phyloP scores from a whole-genome alignment of 768 basidiomycete species.

The Brasilioporus rufonigricans region DNA sequence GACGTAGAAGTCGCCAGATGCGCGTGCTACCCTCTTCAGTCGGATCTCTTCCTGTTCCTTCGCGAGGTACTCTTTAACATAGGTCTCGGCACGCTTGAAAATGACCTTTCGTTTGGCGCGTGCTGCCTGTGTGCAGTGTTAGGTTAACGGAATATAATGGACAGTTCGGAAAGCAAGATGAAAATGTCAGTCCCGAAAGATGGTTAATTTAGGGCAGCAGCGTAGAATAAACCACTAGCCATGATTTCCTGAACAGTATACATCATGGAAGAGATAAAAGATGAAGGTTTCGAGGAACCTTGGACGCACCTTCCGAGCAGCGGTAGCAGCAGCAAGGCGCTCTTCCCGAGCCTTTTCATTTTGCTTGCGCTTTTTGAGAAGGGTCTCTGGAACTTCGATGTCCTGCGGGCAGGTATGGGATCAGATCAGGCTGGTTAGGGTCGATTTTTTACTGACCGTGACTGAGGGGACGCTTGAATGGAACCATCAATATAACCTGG shows the following conservation, averaged over 20 bases:
- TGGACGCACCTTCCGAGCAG: slow-evolving; percentile 82
- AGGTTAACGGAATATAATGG: slow-evolving; percentile 8
- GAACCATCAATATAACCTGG: neutral
- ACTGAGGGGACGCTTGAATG: slow-evolving; percentile 43
- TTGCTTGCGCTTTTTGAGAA: slow-evolving; percentile 99
- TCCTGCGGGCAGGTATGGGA: slow-evolving; percentile 44
- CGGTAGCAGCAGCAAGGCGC: slow-evolving; percentile 76
- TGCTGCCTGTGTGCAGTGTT: slow-evolving; percentile 55
- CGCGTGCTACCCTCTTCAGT: slow-evolving; percentile 88
- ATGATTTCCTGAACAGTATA: slow-evolving; percentile 63
- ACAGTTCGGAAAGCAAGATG: neutral
- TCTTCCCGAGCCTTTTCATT: slow-evolving; percentile 96
- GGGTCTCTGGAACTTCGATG: slow-evolving; percentile 98
- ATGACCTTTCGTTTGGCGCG: slow-evolving; percentile 94
- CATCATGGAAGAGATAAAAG: slow-evolving; percentile 58
- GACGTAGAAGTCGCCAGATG: slow-evolving; percentile 95
- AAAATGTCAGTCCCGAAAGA: slow-evolving; percentile 69
- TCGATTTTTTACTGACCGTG: slow-evolving; percentile 36
- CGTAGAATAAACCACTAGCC: slow-evolving; percentile 70
- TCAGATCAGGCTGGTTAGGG: slow-evolving; percentile 15
- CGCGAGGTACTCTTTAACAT: slow-evolving; percentile 93
- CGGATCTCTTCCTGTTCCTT: slow-evolving; percentile 97
- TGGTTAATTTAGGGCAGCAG: slow-evolving; percentile 85
- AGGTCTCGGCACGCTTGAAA: slow-evolving; percentile 98
- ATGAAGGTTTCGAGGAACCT: slow-evolving; percentile 3